Percentiles rank a stretch among this genome's conserved stretches.
phyloP scores from a whole-genome alignment of 2,329 filamentous ascomycete species.

The Colletotrichum camelliae region DNA sequence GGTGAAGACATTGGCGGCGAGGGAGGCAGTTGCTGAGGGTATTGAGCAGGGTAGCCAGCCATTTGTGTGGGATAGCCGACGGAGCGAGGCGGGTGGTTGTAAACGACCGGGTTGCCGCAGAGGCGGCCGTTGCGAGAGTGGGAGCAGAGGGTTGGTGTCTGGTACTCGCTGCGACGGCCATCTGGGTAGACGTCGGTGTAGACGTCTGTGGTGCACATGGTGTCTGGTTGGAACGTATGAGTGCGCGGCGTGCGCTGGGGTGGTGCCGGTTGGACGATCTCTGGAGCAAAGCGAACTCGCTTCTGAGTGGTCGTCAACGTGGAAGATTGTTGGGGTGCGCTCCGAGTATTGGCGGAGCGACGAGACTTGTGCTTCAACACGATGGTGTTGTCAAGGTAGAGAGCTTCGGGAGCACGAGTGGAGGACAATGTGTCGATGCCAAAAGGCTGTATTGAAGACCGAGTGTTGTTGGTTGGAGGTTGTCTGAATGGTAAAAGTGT shows the following conservation, averaged over 20 bases:
- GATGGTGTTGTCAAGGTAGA: constrained; percentile 14
- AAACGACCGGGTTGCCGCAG: constrained; percentile 45
- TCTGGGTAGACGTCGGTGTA: constrained; percentile 54
- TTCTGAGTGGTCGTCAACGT: neutral
- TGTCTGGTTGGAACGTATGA: constrained; percentile 29
- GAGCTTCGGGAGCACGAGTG: constrained; percentile 1
- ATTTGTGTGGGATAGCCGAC: constrained; percentile 31
- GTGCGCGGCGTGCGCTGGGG: constrained; percentile 14
- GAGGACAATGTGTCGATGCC: constrained; percentile 5
- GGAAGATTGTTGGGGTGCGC: neutral
- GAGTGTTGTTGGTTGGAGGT: neutral
- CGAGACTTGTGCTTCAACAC: constrained; percentile 7
- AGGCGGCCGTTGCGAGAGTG: constrained; percentile 43
- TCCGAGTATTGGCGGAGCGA: neutral
- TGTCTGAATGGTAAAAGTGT: constrained; percentile 1
- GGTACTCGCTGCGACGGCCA: constrained; percentile 40
- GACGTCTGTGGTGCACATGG: constrained; percentile 56
- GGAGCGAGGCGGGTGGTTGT: constrained; percentile 45
- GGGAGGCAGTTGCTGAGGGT: constrained; percentile 40
- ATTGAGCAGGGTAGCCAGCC: constrained; percentile 28
- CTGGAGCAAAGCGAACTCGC: constrained; percentile 7
- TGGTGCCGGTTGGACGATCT: constrained; percentile 7
- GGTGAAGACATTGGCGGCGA: constrained; percentile 39
- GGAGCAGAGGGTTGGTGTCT: constrained; percentile 41
- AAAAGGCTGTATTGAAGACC: neutral